Evolutionary conservation across 257 asterid species (phyloP).

Genomic region (Eucommia ulmoides): DNA sequence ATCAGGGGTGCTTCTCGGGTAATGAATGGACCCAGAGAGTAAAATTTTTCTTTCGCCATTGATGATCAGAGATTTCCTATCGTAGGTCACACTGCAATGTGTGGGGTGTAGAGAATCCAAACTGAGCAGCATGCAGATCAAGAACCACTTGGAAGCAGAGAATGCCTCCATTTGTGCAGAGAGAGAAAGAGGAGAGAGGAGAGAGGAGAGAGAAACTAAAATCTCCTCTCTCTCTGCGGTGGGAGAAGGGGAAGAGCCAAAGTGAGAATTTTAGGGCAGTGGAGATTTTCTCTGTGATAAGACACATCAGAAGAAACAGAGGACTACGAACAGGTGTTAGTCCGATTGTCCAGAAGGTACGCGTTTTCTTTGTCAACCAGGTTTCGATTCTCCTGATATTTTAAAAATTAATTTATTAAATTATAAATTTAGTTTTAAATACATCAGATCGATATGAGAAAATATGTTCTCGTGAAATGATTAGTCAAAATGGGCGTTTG

Average conservation of each 20-base stretch:
- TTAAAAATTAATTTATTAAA: too few relatives aligned
- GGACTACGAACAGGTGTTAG: background rate
- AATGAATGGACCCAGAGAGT: slow-evolving; percentile 75
- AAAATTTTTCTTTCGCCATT: slow-evolving; percentile 74
- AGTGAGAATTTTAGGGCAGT: too few relatives aligned
- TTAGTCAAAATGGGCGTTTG: too few relatives aligned
- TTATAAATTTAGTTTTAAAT: too few relatives aligned
- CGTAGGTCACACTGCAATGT: slow-evolving; percentile 70
- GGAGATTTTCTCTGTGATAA: background rate
- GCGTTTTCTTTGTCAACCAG: too few relatives aligned
- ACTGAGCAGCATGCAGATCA: slow-evolving; percentile 26
- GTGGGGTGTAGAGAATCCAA: slow-evolving; percentile 17
- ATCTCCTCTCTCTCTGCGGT: too few relatives aligned
- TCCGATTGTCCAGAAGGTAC: too few relatives aligned
- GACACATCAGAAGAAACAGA: background rate
- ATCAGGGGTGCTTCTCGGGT: slow-evolving; percentile 29
- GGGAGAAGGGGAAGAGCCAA: too few relatives aligned
- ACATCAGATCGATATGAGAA: too few relatives aligned
- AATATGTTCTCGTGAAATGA: too few relatives aligned
- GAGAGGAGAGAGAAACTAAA: background rate
- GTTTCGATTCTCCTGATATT: too few relatives aligned
- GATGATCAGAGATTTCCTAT: slow-evolving; percentile 52
- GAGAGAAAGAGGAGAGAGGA: background rate
- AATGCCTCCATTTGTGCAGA: background rate
- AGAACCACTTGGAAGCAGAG: slow-evolving; percentile 21